phyloP scores from a whole-genome alignment of 2,329 filamentous ascomycete genomes.

The Thielaviopsis ethacetica region DNA sequence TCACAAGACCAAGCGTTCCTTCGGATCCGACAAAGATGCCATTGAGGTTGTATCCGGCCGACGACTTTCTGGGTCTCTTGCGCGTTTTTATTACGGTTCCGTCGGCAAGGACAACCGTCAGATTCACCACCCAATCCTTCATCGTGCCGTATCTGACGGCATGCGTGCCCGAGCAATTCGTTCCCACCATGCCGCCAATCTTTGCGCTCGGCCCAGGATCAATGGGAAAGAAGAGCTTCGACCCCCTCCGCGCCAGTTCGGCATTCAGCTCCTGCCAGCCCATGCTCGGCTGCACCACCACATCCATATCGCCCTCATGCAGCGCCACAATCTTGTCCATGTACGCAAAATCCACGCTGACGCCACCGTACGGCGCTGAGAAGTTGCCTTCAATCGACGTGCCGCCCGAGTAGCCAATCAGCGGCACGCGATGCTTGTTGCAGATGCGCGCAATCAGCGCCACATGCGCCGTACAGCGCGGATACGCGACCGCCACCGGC shows the following conservation, averaged over 20 bases:
- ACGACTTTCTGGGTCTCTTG: constrained; percentile 61
- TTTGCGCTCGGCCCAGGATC: constrained; percentile 63
- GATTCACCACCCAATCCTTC: constrained; percentile 75
- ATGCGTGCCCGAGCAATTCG: constrained; percentile 63
- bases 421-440: constrained; percentile 62
- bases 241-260: constrained; percentile 46
- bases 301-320: constrained; percentile 78
- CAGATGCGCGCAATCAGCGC: constrained; percentile 50
- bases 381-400: constrained; percentile 83
- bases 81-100: constrained; percentile 67
- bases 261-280: constrained; percentile 87
- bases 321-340: constrained; percentile 74
- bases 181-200: constrained; percentile 72
- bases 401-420: constrained; percentile 76
- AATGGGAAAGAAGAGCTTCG: constrained; percentile 76
- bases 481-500: constrained; percentile 49
- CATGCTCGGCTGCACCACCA: constrained; percentile 80
- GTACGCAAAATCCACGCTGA: constrained; percentile 75
- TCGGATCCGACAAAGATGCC: constrained; percentile 67
- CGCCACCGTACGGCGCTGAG: constrained; percentile 68
- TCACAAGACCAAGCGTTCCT: constrained; percentile 66
- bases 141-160: constrained; percentile 71
- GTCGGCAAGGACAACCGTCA: constrained; percentile 67
- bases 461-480: constrained; percentile 43
- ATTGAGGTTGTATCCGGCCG: constrained; percentile 72